These are phyloP conservation scores for Penicillium angulare DNA, from an alignment of 495 filamentous ascomycete genomes.

Conservation along the genomic window DNA sequence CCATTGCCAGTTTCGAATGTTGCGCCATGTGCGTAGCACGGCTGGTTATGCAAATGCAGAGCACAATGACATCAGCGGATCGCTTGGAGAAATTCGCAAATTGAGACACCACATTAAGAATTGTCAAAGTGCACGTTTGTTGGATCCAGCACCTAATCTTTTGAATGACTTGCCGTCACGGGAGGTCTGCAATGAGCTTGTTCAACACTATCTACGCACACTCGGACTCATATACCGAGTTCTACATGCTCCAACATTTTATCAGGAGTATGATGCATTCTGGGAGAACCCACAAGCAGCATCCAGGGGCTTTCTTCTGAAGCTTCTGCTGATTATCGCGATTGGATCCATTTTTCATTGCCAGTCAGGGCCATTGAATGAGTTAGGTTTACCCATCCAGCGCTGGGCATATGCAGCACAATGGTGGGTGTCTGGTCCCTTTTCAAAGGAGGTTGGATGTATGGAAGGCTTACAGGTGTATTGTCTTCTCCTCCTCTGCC, in stretches of 20 bases:
- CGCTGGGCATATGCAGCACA: conserved; percentile 54
- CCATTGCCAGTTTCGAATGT: conserved; percentile 7
- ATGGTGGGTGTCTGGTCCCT: conserved; percentile 50
- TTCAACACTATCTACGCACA: conserved; percentile 35
- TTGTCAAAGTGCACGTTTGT: conserved; percentile 9
- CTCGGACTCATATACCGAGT: conserved; percentile 52
- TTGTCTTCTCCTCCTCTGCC: conserved; percentile 49
- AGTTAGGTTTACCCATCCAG: conserved; percentile 29
- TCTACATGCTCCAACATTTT: conserved; percentile 56
- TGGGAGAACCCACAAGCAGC: conserved; percentile 37
- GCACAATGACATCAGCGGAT: conserved; percentile 23
- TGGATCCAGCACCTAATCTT: conserved; percentile 14
- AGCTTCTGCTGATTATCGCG: conserved; percentile 43
- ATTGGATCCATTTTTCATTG: conserved; percentile 44
- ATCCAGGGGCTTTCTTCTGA: conserved; percentile 22
- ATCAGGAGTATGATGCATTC: conserved; percentile 42
- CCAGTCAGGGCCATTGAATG: conserved; percentile 18
- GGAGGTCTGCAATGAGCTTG: conserved; percentile 22
- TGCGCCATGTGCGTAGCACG: conserved; percentile 15
- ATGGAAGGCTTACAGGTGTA: conserved; percentile 48
- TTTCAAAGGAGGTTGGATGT: conserved; percentile 42
- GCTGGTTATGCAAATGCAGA: conserved; percentile 4
- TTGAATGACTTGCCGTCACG: conserved; percentile 16
- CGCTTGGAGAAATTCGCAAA: conserved; percentile 26
- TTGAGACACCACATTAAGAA: conserved; percentile 21